Evolutionary conservation across 1,284 basidiomycete genomes (phyloP), one percentile per base, ranked within the genome.

Genomic region (Puccinia hordei): DNA sequence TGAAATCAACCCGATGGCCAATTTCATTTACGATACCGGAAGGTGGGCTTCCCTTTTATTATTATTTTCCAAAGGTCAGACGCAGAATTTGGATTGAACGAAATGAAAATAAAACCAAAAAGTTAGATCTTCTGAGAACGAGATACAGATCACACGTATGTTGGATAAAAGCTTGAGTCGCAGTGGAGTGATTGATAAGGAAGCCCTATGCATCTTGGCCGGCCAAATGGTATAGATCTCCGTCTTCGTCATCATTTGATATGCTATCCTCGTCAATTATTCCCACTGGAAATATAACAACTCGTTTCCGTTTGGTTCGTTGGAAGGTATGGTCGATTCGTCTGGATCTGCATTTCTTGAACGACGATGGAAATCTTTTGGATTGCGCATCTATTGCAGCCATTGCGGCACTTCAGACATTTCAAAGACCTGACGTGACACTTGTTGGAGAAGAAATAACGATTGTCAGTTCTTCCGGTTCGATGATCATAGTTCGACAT

Each of bases 1-100:
- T 15, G 96, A 99, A 87, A 91, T 98, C 82, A 93, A 92, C 22
- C 93, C 96, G 9, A 95, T 98, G 93, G 95, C 96, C 1, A 92
- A 92, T 22, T 90, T 89, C 82, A 92, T 94, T 82, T 97, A 94
- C 86, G 96, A 98, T 88, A 86, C 90, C 81, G 93, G 93, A 17
- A 82, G 87, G 87, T 94, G 89, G 89, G 92, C 90, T 86, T 10
- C 3, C 1, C 59, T 15, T 24, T 51, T 46, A n/a, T 19, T 69
- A 15, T 22, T 63, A 38, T 22, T 33, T 51, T 77, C 73, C 38
- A 41, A 41, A 41, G 38, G 6, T 5, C 19, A 2, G 81, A 71
- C 4, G 53, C 10, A 81, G 9, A 24, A 38, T 55, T 75, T 71
- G 65, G 38, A 41, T 41, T 41, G 46, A 27, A 27, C 22, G 38